Percentiles rank a stretch among this genome's conserved stretches.
These are phyloP conservation scores for Guadua angustifolia DNA, from an alignment of 176 grass and related monocot genomes.

Conservation along the genomic window DNA sequence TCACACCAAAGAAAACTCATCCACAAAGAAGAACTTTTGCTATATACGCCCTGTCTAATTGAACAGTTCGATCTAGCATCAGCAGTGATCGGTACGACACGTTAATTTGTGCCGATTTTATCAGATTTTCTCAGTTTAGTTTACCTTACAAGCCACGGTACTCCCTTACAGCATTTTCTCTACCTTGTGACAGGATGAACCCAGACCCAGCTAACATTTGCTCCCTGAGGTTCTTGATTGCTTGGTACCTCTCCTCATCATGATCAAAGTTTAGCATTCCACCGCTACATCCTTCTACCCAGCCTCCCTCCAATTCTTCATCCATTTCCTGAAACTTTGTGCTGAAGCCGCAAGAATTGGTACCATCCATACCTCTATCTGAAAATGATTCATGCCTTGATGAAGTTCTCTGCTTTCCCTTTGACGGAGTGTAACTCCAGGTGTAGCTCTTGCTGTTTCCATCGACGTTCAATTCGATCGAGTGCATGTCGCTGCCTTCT, in stretches of 20 bases:
- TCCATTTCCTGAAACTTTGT: constrained; percentile 19
- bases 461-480: constrained; percentile 77
- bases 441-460: constrained; percentile 54
- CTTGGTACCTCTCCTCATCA: constrained; percentile 70
- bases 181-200: constrained; percentile 55
- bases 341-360: neutral
- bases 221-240: constrained; percentile 77
- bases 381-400: constrained; percentile 38
- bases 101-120: neutral
- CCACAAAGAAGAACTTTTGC: constrained; percentile 21
- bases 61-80: constrained; percentile 19
- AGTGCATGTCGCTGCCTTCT: constrained; percentile 75
- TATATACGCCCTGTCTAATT: constrained; percentile 18
- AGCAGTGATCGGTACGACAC: constrained; percentile 1
- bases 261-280: constrained; percentile 52
- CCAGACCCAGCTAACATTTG: constrained; percentile 76
- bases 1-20: neutral
- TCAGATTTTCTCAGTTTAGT: neutral
- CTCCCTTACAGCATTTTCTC: constrained; percentile 36
- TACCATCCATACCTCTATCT: constrained; percentile 38
- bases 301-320: constrained; percentile 59
- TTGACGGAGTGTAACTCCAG: constrained; percentile 51
- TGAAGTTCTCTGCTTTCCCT: constrained; percentile 9
- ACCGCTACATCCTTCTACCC: constrained; percentile 60
- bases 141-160: constrained; percentile 43